phyloP scores from a whole-genome alignment of 116 monocot genomes.

The Iris pallida region DNA sequence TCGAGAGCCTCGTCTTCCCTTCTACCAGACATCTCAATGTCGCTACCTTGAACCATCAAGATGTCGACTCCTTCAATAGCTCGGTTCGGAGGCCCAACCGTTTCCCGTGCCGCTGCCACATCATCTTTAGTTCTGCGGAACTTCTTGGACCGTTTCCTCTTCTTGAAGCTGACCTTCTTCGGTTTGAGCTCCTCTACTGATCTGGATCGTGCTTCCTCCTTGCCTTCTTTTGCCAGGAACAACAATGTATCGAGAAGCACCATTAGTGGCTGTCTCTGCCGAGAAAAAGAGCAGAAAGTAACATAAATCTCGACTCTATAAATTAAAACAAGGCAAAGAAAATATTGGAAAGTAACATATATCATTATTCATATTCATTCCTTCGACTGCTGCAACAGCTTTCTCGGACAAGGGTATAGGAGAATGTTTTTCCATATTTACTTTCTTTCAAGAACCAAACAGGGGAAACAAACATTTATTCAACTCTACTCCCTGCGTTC shows the following conservation, averaged over 20 bases:
- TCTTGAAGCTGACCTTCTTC: slow-evolving; percentile 44
- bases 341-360: neutral
- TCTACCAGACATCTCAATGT: neutral
- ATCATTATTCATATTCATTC: neutral
- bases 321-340: neutral
- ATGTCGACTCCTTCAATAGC: slow-evolving; percentile 8
- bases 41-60: neutral
- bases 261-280: slow-evolving; percentile 18
- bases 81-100: neutral
- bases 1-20: neutral
- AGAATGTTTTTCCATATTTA: neutral
- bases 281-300: neutral
- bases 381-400: no score
- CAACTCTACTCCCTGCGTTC: no score
- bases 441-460: neutral
- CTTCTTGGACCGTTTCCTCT: slow-evolving; percentile 51
- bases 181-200: slow-evolving; percentile 44
- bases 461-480: no score
- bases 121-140: slow-evolving; percentile 25
- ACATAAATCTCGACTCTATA: neutral
- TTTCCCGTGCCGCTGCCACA: neutral
- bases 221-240: slow-evolving; percentile 55
- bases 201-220: slow-evolving; percentile 31
- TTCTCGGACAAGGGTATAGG: neutral
- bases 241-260: slow-evolving; percentile 49